A percentile compares a stretch with the other conserved stretches of the same genome.
Evolutionary conservation across 169 alveolate genomes (phyloP).

Genomic region (Cryptosporidium felis): DNA sequence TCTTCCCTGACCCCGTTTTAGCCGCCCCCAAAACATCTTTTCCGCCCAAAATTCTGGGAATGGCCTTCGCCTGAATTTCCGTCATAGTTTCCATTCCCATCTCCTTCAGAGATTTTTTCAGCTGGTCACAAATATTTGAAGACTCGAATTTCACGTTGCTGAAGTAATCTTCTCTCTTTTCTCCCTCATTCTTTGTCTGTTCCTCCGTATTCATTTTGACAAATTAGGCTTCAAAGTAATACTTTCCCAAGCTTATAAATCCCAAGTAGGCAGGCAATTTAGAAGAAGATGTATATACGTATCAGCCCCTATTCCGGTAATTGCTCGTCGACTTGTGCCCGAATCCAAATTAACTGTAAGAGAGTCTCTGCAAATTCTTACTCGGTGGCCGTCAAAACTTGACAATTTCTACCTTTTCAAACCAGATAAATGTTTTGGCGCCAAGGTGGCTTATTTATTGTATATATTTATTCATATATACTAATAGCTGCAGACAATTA

Average conservation of each 20-base stretch:
- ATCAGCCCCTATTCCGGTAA: too few species aligned
- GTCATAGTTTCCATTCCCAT: slow-evolving; percentile 91
- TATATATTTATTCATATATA: too few species aligned
- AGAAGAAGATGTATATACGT: too few species aligned
- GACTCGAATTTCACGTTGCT: slow-evolving; percentile 85
- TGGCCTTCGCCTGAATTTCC: slow-evolving; percentile 96
- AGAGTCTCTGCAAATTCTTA: too few species aligned
- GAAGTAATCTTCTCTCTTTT: slow-evolving; percentile 76
- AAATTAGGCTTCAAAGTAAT: too few species aligned
- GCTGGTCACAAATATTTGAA: slow-evolving; percentile 89
- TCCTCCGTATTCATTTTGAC: slow-evolving; percentile 33
- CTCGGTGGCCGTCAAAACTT: slow-evolving; percentile 2
- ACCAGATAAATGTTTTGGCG: not conserved
- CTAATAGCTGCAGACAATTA: too few species aligned
- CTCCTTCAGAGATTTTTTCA: slow-evolving; percentile 89
- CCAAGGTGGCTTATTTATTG: not conserved
- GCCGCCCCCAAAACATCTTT: slow-evolving; percentile 98
- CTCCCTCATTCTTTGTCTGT: not conserved
- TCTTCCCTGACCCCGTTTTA: slow-evolving; percentile 98
- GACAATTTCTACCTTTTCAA: not conserved
- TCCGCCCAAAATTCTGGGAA: slow-evolving; percentile 96
- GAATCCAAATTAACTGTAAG: too few species aligned
- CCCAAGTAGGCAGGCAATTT: too few species aligned
- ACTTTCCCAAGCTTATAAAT: too few species aligned
- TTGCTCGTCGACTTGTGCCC: too few species aligned